Percentiles rank a stretch among this genome's conserved stretches.
These are phyloP conservation scores for Aspergillus ruber DNA, from an alignment of 2,329 filamentous ascomycete genomes.

Conservation along the genomic window DNA sequence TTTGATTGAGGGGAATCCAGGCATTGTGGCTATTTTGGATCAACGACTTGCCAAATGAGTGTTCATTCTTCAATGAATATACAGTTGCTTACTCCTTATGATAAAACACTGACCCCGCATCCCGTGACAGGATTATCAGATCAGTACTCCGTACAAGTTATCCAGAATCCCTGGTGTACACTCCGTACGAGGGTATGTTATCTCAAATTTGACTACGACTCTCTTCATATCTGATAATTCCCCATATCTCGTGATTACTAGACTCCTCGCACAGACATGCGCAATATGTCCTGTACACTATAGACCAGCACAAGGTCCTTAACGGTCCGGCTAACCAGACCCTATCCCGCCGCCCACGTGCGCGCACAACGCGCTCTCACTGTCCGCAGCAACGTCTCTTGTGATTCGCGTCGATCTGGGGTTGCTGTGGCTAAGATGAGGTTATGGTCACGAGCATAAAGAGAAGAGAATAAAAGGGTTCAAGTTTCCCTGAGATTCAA, in stretches of 20 bases:
- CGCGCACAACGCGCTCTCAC: not conserved
- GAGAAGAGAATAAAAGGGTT: not conserved
- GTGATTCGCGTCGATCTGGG: not conserved
- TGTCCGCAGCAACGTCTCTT: not conserved
- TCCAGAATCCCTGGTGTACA: too few species aligned
- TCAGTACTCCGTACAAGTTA: too few species aligned
- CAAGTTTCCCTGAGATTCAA: not conserved
- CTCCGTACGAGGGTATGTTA: too few species aligned
- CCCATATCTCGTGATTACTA: not conserved
- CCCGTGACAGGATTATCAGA: too few species aligned
- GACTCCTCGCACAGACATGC: too few species aligned
- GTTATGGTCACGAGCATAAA: not conserved
- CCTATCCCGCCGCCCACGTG: not conserved
- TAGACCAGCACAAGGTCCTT: constrained; percentile 1
- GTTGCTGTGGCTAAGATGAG: not conserved
- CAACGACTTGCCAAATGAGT: too few species aligned
- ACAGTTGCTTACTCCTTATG: too few species aligned
- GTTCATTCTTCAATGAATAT: too few species aligned
- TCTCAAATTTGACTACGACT: too few species aligned
- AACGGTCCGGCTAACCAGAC: not conserved
- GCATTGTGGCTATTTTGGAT: constrained; percentile 19
- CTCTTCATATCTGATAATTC: constrained; percentile 2
- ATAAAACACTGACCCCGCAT: too few species aligned
- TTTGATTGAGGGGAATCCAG: constrained; percentile 32
- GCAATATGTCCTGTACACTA: too few species aligned